Base-by-base conservation (phyloP, 2,329 filamentous ascomycete genomes). In the Laburnicola sp. region DNA sequence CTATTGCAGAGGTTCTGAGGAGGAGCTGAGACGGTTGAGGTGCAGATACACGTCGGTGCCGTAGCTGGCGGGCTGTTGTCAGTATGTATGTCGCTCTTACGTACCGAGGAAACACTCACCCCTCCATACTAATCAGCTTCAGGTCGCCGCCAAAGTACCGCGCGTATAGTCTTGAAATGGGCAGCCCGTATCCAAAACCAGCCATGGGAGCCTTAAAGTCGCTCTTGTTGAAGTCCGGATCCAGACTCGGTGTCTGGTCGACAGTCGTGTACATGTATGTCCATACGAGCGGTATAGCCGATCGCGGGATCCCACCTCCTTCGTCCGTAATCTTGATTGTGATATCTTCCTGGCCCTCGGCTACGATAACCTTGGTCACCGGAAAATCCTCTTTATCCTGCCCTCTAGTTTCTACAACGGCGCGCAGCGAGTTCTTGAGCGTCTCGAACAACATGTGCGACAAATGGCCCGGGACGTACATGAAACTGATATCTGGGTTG, bases 241-340 rank as follows among this genome's bases (percentile, higher is more conserved):
- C 94, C 56, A 99, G 78, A 69, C 86, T 96, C 10, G 94, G 94
- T 22, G 94, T 97, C 63, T 92, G 86, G 73, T 97, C 94, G 58
- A 99, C 94, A 2, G 94, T 99, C 31, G 94, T 99, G 74, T 99
- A 99, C 94, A 97, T 99, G 74, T 99, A 99, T 9, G 94, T 99
- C 94, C 94, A 99, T n/a, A 97, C 94, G 10, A 99, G 82, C 4
- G 94, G 94, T 58, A 99, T 97, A 45, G 91, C 85, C 64, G 89
- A 95, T 65, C 94, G 81, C 0, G 94, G 91, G 46, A 99, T 97
- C 56, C 94, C 94, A 58, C 94, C 94, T 52, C 94, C 94, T 76
- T 99, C 94, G 72, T 99, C 94, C 3, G 88, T 90, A 64, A 99
- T 88, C 77, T 99, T 99, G 79, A 99, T 97, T 4, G 94, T 99